Evolutionary conservation across 441 rosid genomes (phyloP), one percentile per base, ranked within the genome.

Genomic region (Erodium texanum): DNA sequence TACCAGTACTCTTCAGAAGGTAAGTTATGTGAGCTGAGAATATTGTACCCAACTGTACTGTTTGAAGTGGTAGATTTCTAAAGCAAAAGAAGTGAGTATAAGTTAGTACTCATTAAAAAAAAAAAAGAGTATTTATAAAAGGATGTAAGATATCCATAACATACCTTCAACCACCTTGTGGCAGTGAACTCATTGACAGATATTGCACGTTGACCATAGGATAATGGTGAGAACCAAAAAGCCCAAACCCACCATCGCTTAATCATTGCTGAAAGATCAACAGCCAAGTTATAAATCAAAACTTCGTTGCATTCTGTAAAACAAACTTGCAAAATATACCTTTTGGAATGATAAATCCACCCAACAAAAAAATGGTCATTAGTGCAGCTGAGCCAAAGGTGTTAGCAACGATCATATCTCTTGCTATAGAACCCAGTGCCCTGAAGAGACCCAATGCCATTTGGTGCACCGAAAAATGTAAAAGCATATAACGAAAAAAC

Each of bases 181-280:
- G 94, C 94, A 32, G 82, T 71, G 82, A 94, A 94, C 78, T 94
- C 99, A 70, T 94, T 94, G 34, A 88, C 92, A 22, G 89, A 81
- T 62, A 94, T 77, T 54, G 97, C 97, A 52, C 86, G 78, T 69
- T 89, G 96, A 41, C 80, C 96, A 71, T 94, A 94, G 52, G 96
- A 82, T 70, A 94, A 70, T 0, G 99, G 97, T 9, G 97, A 92
- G 62, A 94, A 23, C 99, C 99, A 94, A 73, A 73, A 88, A 14
- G 83, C 99, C 99, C 99, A 94, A 56, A 74, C 9, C 99, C 96
- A 94, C 97, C 96, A 88, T 0, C 93, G 91, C 63, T 86, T 86
- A 67, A 91, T 86, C 70, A 73, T 69, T 27, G 64, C 97, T 91
- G 92, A 72, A 27, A 66, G 58, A 73, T 64, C 59, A 75, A 50